Evolutionary conservation across 371 early-diverging fungal genomes (phyloP).

Genomic region (Mucor velutinosus): DNA sequence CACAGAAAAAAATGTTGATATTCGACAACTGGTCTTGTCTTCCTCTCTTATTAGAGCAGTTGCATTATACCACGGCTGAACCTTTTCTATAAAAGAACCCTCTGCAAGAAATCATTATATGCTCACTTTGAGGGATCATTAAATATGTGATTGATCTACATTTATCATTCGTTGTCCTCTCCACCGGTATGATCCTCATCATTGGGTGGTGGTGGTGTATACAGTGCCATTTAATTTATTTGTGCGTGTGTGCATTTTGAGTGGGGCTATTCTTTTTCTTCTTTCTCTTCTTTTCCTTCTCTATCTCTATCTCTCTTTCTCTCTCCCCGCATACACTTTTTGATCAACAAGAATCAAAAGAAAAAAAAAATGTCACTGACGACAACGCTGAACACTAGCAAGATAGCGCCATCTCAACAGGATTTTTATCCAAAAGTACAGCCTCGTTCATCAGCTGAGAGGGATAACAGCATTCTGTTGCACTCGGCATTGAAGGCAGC

Average conservation of each 20-base stretch:
- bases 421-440: conserved; percentile 19
- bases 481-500: conserved; percentile 23
- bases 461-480: conserved; percentile 33
- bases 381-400: not conserved
- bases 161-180: too few species aligned
- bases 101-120: too few species aligned
- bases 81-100: too few species aligned
- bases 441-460: conserved; percentile 46
- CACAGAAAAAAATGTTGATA: too few species aligned
- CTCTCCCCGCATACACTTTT: not conserved
- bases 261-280: not conserved
- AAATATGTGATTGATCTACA: too few species aligned
- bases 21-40: too few species aligned
- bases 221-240: not conserved
- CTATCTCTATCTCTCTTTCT: not conserved
- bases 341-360: not conserved
- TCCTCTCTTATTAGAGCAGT: too few species aligned
- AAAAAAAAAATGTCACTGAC: not conserved
- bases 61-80: too few species aligned
- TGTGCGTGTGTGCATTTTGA: not conserved
- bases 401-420: not conserved
- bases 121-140: too few species aligned
- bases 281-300: not conserved
- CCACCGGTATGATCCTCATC: not conserved
- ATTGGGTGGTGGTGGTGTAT: not conserved